These are phyloP conservation scores for Thuidium tamariscinum DNA, from an alignment of 225 moss, liverwort and hornwort species.

Conservation along the genomic window DNA sequence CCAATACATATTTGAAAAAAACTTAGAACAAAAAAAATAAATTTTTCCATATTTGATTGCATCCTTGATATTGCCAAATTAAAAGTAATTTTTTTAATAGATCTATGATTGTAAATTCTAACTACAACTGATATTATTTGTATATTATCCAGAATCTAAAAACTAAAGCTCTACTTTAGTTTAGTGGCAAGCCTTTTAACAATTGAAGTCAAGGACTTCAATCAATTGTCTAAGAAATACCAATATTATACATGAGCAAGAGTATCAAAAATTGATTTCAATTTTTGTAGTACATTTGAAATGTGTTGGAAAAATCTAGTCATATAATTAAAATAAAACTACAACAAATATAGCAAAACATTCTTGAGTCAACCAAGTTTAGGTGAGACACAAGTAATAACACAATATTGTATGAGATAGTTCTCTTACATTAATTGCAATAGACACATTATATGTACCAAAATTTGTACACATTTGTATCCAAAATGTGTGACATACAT, in stretches of 20 bases:
- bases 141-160: background rate
- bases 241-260: no score
- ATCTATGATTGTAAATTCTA: background rate
- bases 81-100: no score
- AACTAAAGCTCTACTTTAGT: background rate
- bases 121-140: background rate
- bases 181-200: no score
- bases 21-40: background rate
- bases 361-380: accelerated
- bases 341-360: background rate
- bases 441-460: background rate
- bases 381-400: background rate
- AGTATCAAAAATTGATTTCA: no score
- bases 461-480: no score
- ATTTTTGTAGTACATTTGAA: no score
- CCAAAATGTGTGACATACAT: no score
- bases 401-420: background rate
- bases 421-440: background rate
- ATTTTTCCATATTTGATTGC: background rate
- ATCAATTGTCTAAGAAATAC: no score
- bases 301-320: no score
- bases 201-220: no score
- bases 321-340: no score
- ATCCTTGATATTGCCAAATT: background rate
- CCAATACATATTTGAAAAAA: background rate